Conservation (phyloP, 805 yeast genomes). For the Metschnikowia drakensbergensis region DNA sequence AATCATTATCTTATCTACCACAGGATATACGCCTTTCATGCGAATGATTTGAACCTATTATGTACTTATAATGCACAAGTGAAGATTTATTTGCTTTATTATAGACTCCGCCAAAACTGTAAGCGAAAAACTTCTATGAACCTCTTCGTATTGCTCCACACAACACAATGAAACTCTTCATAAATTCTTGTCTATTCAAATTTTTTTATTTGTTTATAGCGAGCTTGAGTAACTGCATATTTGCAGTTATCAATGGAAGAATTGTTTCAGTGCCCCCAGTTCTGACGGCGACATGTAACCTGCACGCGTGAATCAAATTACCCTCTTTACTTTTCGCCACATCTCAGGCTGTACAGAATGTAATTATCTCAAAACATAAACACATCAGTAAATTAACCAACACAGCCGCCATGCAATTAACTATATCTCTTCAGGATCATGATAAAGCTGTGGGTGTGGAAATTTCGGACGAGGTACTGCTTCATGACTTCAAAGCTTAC, state of each 20-base stretch:
- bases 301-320: background rate
- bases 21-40: background rate
- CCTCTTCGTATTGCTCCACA: too few relatives aligned
- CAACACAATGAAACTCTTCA: too few relatives aligned
- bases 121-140: background rate
- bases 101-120: background rate
- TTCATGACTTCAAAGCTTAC: constrained; percentile 69
- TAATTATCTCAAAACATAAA: background rate
- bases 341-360: background rate
- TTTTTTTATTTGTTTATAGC: too few relatives aligned
- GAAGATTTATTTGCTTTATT: background rate
- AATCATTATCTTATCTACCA: too few relatives aligned
- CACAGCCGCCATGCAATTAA: constrained; percentile 10
- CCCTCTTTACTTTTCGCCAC: background rate
- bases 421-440: constrained; percentile 18
- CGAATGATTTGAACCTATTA: background rate
- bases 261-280: background rate
- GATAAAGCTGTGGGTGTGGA: constrained; percentile 47
- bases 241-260: background rate
- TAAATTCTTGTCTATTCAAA: too few relatives aligned
- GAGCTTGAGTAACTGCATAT: too few relatives aligned
- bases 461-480: constrained; percentile 57
- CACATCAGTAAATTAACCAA: background rate
- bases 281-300: background rate
- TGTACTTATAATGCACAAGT: background rate